Base-by-base conservation (phyloP, 2,329 filamentous ascomycete genomes). In the Colletotrichum liriopes region DNA sequence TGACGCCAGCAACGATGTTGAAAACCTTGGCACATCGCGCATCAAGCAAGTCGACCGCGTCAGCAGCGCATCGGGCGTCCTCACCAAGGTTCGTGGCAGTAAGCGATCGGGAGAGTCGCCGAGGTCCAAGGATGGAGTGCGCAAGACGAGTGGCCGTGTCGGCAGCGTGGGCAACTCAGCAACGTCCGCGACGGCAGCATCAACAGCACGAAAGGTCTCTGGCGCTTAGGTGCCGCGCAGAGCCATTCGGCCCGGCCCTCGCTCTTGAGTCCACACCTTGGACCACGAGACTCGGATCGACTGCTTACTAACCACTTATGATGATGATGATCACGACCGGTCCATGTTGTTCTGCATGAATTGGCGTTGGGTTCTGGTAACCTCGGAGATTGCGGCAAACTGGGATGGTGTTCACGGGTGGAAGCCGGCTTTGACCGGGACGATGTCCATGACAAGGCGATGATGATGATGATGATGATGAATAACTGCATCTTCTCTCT, bases 1-100 rank as follows among this genome's bases (percentile, higher is more conserved):
- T 75, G 90, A 92, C 76, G 87, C 90, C 16, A 91, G 90, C 26
- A 89, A 93, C 72, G 93, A 94, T 75, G 88, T 89, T 14, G 93
- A 94, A 79, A 94, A 94, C 77, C 87, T 92, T 80, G 91, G 91
- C 41, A 82, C 85, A 32, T 81, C 85, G 41, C 89, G 91, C 73
- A 87, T 87, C 52, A 92, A 93, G 76, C 83, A 85, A 43, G 89
- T 91, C 76, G 79, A 81, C 76, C 85, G 84, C 79, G 80, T 86
- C 84, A 81, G 83, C 18, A 90, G 88, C 74, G 86, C 87, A 39
- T 88, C 88, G 5, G 86, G 86, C 59, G 85, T 89, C 16, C 81
- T 93, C 76, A 86, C 87, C 80, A 94, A 93, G 83, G 88, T 93
- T 73, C 90, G 92, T 61, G 87, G 89, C 76, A 89, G 88, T 76